A percentile compares a stretch with the other conserved stretches of the same genome.
Evolutionary conservation across 495 filamentous ascomycete species (phyloP).

Genomic region (Massariosphaeria phaeospora): DNA sequence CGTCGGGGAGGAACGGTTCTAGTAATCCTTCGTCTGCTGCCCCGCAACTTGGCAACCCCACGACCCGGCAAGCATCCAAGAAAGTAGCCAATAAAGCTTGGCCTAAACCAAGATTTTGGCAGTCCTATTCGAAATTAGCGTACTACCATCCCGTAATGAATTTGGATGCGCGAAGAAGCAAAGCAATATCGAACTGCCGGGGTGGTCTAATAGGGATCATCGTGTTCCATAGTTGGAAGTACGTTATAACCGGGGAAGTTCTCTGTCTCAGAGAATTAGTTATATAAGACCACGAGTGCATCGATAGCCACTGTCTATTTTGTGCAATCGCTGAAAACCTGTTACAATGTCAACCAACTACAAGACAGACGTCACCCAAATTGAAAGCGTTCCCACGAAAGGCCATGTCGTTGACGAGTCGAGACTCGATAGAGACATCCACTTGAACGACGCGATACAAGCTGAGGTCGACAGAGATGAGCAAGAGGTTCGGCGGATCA

Average conservation of each 20-base stretch:
- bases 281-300: background rate
- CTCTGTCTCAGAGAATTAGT: background rate
- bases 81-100: background rate
- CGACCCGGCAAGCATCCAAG: background rate
- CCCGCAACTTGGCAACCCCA: conserved; percentile 6
- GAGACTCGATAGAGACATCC: background rate
- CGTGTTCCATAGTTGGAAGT: background rate
- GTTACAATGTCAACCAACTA: background rate
- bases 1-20: background rate
- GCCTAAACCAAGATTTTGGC: background rate
- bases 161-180: background rate
- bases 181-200: background rate
- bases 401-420: conserved; percentile 3
- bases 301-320: too few species aligned
- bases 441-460: background rate
- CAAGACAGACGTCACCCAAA: background rate
- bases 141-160: too few species aligned
- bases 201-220: background rate
- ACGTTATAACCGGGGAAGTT: background rate
- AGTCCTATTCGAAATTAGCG: background rate
- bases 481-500: background rate
- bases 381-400: background rate
- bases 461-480: background rate
- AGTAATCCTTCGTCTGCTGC: background rate
- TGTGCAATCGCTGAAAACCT: too few species aligned